Conservation (phyloP, 768 basidiomycete species). For the Podaxis sp. region DNA sequence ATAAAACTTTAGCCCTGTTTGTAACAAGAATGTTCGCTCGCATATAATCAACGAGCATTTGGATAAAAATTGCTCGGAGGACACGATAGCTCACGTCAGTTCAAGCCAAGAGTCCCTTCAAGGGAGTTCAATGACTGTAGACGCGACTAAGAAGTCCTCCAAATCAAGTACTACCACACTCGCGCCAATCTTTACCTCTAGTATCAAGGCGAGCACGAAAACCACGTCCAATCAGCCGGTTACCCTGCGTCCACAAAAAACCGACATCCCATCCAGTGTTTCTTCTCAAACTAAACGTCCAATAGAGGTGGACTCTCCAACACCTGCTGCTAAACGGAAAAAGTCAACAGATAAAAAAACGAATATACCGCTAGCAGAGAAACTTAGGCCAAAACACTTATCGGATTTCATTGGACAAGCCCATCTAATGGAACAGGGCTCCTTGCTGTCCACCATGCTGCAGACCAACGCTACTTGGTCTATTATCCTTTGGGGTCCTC, state of each 20-base stretch:
- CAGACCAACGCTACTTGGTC: constrained; percentile 55
- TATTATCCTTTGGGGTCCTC: constrained; percentile 75
- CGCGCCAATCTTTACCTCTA: constrained; percentile 42
- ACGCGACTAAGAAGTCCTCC: constrained; percentile 11
- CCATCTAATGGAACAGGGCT: constrained; percentile 58
- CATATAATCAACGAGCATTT: constrained; percentile 50
- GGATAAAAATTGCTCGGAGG: constrained; percentile 41
- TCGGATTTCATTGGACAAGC: constrained; percentile 73
- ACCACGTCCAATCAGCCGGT: constrained; percentile 6
- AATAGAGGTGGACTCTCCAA: constrained; percentile 17
- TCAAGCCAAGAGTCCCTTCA: constrained; percentile 9
- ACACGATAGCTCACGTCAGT: constrained; percentile 3
- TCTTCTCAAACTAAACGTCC: constrained; percentile 19
- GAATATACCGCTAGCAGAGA: constrained; percentile 67
- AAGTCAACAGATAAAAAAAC: constrained; percentile 18
- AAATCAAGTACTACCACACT: constrained; percentile 19
- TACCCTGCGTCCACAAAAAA: not conserved
- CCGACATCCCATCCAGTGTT: constrained; percentile 3
- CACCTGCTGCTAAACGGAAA: constrained; percentile 21
- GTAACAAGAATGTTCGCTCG: constrained; percentile 40
- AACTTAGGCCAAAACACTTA: constrained; percentile 61
- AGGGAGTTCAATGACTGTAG: not conserved
- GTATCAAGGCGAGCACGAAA: constrained; percentile 15
- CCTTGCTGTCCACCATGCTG: constrained; percentile 53
- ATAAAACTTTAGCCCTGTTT: constrained; percentile 44